Conservation (phyloP, 768 basidiomycete genomes). For the Naematelia aurantialba region DNA sequence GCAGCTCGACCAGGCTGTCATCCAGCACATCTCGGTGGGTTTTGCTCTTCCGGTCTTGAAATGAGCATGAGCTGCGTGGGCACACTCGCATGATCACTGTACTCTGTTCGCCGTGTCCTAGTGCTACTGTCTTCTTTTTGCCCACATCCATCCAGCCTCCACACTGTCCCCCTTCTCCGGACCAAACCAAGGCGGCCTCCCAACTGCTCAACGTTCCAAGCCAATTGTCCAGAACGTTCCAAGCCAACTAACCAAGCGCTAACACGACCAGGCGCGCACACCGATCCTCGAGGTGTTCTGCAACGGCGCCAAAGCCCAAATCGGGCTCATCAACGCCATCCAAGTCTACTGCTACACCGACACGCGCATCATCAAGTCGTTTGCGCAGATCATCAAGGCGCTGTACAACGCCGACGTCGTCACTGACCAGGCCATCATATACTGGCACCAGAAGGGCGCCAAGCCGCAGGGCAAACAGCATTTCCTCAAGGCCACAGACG, state of each 20-base stretch:
- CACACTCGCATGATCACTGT: too few relatives aligned
- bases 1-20: conserved; percentile 82
- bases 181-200: neutral
- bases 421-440: conserved; percentile 92
- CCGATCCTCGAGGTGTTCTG: conserved; percentile 88
- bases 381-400: conserved; percentile 93
- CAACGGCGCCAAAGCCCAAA: conserved; percentile 79
- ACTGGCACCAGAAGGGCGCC: conserved; percentile 96
- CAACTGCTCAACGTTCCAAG: too few relatives aligned
- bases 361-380: conserved; percentile 87
- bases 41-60: neutral
- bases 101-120: neutral
- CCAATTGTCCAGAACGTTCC: too few relatives aligned
- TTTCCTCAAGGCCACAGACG: conserved; percentile 81
- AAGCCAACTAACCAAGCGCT: too few relatives aligned
- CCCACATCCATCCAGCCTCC: too few relatives aligned
- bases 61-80: too few relatives aligned
- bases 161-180: too few relatives aligned
- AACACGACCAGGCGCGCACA: conserved; percentile 76
- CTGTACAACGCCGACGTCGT: conserved; percentile 95
- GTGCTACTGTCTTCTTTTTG: neutral
- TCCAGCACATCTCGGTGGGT: conserved; percentile 80
- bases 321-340: conserved; percentile 88
- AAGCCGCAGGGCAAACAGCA: conserved; percentile 93
- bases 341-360: conserved; percentile 97